phyloP scores from a whole-genome alignment of 2,329 filamentous ascomycete genomes.

The Uncinocarpus reesii region DNA sequence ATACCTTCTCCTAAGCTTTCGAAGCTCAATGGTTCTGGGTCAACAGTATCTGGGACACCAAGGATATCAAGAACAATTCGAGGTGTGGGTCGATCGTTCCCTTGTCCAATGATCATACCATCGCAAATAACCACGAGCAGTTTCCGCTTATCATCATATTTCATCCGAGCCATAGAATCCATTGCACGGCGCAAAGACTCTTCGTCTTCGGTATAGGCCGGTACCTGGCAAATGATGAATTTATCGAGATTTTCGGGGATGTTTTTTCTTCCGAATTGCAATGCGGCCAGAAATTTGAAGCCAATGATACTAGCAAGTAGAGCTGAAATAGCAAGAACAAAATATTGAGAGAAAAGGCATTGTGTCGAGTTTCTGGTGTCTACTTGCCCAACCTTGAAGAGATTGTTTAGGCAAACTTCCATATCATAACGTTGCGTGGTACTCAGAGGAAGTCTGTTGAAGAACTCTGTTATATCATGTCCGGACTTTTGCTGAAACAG shows the following conservation, averaged over 20 bases:
- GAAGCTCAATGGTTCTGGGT: conserved; percentile 92
- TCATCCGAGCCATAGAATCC: conserved; percentile 89
- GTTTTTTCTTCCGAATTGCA: conserved; percentile 87
- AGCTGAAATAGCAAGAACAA: conserved; percentile 75
- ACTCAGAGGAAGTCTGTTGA: conserved; percentile 51
- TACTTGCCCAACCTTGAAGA: conserved; percentile 86
- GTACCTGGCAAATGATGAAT: conserved; percentile 95
- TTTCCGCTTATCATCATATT: conserved; percentile 97
- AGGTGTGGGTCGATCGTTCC: conserved; percentile 90
- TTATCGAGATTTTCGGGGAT: conserved; percentile 94
- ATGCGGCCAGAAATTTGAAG: conserved; percentile 93
- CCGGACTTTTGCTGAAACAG: conserved; percentile 71
- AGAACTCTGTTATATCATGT: conserved; percentile 70
- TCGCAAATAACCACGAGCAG: conserved; percentile 86
- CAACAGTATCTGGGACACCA: conserved; percentile 83
- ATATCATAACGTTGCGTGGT: conserved; percentile 48
- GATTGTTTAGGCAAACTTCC: conserved; percentile 83
- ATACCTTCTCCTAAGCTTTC: conserved; percentile 90
- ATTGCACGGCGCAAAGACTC: conserved; percentile 94
- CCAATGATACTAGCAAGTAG: conserved; percentile 70
- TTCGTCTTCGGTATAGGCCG: conserved; percentile 96
- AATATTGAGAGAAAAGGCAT: conserved; percentile 81
- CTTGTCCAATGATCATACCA: conserved; percentile 98
- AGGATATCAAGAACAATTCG: conserved; percentile 95
- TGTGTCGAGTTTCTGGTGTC: conserved; percentile 79